phyloP scores from a whole-genome alignment of 192 early-diverging fungal genomes.

The Phlyctochytrium planicorne region DNA sequence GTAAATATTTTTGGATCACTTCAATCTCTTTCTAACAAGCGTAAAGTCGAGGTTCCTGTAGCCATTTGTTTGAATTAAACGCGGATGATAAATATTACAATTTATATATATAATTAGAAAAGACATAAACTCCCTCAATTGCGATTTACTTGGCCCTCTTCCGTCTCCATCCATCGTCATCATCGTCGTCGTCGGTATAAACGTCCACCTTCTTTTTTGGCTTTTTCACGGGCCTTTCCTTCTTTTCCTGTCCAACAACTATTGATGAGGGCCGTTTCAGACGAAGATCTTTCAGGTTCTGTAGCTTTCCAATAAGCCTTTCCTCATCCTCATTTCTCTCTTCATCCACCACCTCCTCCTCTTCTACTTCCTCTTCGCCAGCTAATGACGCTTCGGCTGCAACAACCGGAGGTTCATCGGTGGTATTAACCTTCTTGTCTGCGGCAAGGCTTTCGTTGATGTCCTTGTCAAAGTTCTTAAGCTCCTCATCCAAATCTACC shows the following conservation, averaged over 20 bases:
- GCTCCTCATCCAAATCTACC: neutral
- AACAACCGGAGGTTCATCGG: too few relatives aligned
- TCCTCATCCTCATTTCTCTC: neutral
- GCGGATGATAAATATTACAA: too few relatives aligned
- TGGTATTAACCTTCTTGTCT: too few relatives aligned
- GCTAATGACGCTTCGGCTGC: too few relatives aligned
- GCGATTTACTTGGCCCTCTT: neutral
- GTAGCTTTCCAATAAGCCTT: neutral
- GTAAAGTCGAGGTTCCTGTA: too few relatives aligned
- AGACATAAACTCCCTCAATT: neutral
- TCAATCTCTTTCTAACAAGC: too few relatives aligned
- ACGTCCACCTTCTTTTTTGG: neutral
- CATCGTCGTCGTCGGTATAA: neutral
- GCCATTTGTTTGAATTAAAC: too few relatives aligned
- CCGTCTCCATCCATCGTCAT: neutral
- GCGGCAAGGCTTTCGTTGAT: too few relatives aligned
- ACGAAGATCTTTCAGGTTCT: neutral
- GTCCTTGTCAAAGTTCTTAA: neutral
- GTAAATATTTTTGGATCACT: too few relatives aligned
- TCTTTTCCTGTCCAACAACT: neutral
- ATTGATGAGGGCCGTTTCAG: neutral
- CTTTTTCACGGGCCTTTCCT: conserved; percentile 1
- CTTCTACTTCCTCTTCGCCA: neutral
- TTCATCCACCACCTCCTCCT: neutral
- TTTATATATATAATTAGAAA: too few relatives aligned